phyloP scores from a whole-genome alignment of 2,329 filamentous ascomycete genomes.

The Alternaria novae-zelandiae region DNA sequence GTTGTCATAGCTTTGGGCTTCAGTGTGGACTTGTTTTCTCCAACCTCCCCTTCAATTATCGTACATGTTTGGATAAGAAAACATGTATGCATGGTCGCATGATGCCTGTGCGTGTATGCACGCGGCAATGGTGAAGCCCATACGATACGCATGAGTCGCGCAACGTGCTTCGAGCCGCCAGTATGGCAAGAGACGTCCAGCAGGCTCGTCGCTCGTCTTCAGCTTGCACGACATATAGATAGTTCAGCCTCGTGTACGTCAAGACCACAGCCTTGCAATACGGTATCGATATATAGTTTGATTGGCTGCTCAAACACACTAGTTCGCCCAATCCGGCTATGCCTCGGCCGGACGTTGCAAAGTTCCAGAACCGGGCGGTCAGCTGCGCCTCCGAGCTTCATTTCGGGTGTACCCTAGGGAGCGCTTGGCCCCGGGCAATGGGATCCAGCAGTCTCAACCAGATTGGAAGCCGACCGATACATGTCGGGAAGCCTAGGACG shows the following conservation, averaged over 20 bases:
- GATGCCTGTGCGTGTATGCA: neutral
- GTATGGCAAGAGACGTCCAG: neutral
- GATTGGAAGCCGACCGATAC: neutral
- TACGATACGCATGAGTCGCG: neutral
- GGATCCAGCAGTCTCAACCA: neutral
- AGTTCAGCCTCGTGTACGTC: neutral
- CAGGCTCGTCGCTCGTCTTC: neutral
- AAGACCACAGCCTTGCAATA: slow-evolving; percentile 4
- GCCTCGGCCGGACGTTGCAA: slow-evolving; percentile 12
- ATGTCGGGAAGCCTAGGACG: neutral
- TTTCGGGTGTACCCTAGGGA: slow-evolving; percentile 16
- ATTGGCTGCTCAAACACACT: neutral
- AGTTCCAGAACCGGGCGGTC: slow-evolving; percentile 9
- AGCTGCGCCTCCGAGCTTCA: slow-evolving; percentile 16
- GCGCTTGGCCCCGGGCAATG: slow-evolving; percentile 2
- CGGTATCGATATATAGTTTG: neutral
- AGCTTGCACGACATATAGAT: neutral
- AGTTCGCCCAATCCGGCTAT: slow-evolving; percentile 10
- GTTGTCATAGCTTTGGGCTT: neutral
- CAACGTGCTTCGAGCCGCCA: neutral
- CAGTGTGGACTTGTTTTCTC: neutral
- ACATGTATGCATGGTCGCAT: neutral
- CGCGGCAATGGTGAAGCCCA: neutral
- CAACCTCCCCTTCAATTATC: neutral
- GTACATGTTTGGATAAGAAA: slow-evolving; percentile 1